Percentiles rank a stretch among this genome's conserved stretches.
Conservation (phyloP, 768 basidiomycete species). For the Clavaria fumosa region DNA sequence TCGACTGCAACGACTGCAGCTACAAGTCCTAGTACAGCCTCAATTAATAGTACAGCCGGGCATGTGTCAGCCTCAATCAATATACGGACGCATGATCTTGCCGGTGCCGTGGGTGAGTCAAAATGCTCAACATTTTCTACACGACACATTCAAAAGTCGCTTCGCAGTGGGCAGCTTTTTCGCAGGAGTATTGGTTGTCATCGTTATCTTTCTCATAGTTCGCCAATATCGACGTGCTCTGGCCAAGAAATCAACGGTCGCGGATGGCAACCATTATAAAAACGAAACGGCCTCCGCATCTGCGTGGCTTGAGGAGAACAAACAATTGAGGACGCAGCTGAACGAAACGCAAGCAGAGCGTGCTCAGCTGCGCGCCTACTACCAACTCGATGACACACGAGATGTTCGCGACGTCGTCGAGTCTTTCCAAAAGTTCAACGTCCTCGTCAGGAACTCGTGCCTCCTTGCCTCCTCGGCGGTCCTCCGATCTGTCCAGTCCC, state of each 20-base stretch:
- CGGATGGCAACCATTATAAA: background rate
- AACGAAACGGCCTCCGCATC: too few species aligned
- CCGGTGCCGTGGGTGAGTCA: too few species aligned
- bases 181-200: background rate
- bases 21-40: too few species aligned
- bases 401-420: constrained; percentile 3
- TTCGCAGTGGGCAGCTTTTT: constrained; percentile 2
- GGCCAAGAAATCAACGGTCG: background rate
- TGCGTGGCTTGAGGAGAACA: background rate
- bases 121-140: too few species aligned
- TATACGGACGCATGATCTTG: too few species aligned
- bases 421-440: constrained; percentile 1
- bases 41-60: too few species aligned
- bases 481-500: background rate
- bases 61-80: too few species aligned
- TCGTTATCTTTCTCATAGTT: constrained; percentile 1
- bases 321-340: background rate
- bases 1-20: too few species aligned
- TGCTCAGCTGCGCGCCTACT: constrained; percentile 1
- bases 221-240: background rate
- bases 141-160: too few species aligned
- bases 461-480: background rate
- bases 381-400: background rate
- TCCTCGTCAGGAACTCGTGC: background rate
- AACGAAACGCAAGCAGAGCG: constrained; percentile 1